phyloP scores from a whole-genome alignment of 148 eudicot genomes.

The Vaccinium corymbosum region DNA sequence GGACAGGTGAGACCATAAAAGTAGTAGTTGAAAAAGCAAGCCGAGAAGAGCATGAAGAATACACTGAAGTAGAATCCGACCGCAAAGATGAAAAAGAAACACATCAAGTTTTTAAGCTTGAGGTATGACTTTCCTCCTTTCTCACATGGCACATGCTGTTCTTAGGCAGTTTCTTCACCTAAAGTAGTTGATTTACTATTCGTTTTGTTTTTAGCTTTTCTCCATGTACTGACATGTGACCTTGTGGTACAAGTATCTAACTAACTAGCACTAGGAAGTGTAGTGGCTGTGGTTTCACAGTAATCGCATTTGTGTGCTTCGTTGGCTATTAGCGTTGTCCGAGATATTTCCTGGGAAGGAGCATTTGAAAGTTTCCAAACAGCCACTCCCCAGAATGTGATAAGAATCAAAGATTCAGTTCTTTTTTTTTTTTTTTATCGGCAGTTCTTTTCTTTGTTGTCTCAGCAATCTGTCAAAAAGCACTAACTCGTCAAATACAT shows the following conservation, averaged over 20 bases:
- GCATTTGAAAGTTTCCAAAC: not conserved
- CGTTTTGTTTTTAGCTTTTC: not conserved
- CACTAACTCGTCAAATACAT: slow-evolving; percentile 32
- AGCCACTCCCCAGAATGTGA: not conserved
- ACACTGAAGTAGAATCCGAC: slow-evolving; percentile 55
- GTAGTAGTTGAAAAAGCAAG: slow-evolving; percentile 72
- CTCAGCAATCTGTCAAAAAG: not conserved
- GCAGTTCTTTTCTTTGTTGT: slow-evolving; percentile 11
- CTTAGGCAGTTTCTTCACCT: slow-evolving; percentile 11
- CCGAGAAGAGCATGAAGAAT: slow-evolving; percentile 54
- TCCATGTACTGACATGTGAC: not conserved
- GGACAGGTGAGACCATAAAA: slow-evolving; percentile 86
- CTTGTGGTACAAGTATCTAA: not conserved
- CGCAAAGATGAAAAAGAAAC: slow-evolving; percentile 53
- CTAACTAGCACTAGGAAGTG: not conserved
- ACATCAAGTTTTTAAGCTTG: slow-evolving; percentile 65
- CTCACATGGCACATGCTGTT: not conserved
- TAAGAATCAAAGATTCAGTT: not conserved
- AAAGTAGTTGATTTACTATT: not conserved
- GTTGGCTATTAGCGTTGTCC: not conserved
- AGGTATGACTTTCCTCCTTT: slow-evolving; percentile 41
- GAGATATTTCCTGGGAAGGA: not conserved
- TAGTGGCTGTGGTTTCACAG: not conserved
- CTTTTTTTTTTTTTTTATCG: not conserved
- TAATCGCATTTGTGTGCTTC: not conserved